Evolutionary conservation across 2,329 filamentous ascomycete species (phyloP).

Genomic region (Nemania diffusa): DNA sequence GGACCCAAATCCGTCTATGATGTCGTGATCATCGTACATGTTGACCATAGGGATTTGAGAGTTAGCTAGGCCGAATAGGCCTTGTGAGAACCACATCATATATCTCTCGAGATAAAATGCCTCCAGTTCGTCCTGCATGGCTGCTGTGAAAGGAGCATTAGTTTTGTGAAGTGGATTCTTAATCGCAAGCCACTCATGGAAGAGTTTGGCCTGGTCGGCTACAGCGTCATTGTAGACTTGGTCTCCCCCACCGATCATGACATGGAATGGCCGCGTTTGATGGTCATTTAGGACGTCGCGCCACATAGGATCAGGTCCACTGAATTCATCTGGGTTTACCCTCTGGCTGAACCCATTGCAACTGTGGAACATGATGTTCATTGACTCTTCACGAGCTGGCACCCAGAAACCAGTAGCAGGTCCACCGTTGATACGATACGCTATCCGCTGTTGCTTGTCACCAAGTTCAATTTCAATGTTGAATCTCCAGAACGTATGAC

Average conservation of each 20-base stretch:
- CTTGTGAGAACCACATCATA: constrained; percentile 94
- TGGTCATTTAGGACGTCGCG: constrained; percentile 93
- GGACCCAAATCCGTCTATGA: constrained; percentile 91
- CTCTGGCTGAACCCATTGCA: constrained; percentile 94
- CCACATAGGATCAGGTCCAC: constrained; percentile 96
- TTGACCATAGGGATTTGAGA: constrained; percentile 98
- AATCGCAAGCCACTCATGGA: constrained; percentile 85
- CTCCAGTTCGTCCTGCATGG: constrained; percentile 90
- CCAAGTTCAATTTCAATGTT: constrained; percentile 91
- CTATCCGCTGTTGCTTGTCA: constrained; percentile 82
- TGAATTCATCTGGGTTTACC: constrained; percentile 81
- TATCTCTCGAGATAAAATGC: constrained; percentile 89
- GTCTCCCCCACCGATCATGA: constrained; percentile 97
- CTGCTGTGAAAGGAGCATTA: constrained; percentile 77
- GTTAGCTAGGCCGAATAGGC: constrained; percentile 90
- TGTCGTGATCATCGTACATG: constrained; percentile 95
- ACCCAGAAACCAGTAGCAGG: constrained; percentile 95
- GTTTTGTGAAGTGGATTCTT: constrained; percentile 85
- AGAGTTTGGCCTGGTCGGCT: constrained; percentile 77
- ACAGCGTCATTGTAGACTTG: constrained; percentile 96
- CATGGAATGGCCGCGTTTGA: constrained; percentile 91
- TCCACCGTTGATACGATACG: constrained; percentile 94
- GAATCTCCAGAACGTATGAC: constrained; percentile 97
- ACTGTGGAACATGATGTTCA: constrained; percentile 99
- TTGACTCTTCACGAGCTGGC: constrained; percentile 81